Base-by-base conservation (phyloP, 345 rosid genomes). In the Aquilaria malaccensis region DNA sequence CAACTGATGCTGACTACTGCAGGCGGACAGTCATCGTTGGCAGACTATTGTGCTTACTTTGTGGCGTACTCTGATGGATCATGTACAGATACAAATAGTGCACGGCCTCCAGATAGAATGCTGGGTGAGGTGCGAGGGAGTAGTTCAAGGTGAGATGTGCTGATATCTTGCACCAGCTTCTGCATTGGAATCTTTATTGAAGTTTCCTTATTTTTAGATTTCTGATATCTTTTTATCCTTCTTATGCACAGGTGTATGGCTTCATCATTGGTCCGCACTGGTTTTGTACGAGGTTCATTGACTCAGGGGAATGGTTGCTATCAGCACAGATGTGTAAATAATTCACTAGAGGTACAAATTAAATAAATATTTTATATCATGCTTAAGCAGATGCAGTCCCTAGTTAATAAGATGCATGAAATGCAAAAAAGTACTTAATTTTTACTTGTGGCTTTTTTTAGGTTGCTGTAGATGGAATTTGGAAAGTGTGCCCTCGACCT, bases 41-140 rank as follows among this genome's bases (percentile, higher is more conserved):
- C 99, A 47, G 99, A 94, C 84, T 94, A 90, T 72, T 94, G 99
- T 72, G 83, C 97, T 50, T 94, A 94, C 67, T 90, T 86, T 73
- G 99, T 94, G 69, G 99, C 99, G 14, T 94, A 94, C 64, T 94
- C 99, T 61, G 99, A 94, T 78, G 99, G 99, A 63, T 94, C 97
- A 32, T 94, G 99, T 70, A 94, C 97, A n/a, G 99, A 91, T 64
- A 77, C 81, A 55, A 91, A 86, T 61, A 90, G 96, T 73, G 97
- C 99, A 59, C 81, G 99, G 55, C 80, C 91, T 13, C 99, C 99
- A 11, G 99, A 94, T 70, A 94, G 93, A 74, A 91, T 88, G 97
- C 71, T 94, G 74, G 99, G 99, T 70, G 99, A 94, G 85, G 95
- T 88, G 70, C 77, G 99, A 65, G 99, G 97, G 50, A 75, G 89